Percentiles rank a stretch among this genome's conserved stretches.
Conservation (phyloP, 1,284 basidiomycete species). For the Ustilago trichophora region DNA sequence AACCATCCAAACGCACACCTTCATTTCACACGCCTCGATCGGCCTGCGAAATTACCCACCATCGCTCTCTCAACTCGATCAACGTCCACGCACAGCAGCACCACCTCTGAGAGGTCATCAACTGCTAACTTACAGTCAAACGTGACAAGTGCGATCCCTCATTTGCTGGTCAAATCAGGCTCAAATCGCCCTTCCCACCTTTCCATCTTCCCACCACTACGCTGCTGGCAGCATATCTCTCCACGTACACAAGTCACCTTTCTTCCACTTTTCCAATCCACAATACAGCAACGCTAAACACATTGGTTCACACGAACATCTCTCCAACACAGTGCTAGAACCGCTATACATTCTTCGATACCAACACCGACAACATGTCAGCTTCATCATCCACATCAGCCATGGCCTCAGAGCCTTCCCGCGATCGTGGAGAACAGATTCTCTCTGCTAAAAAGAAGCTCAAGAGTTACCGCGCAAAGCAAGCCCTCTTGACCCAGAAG, state of each 20-base stretch:
- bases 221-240: conserved; percentile 21
- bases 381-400: conserved; percentile 1
- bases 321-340: too few relatives aligned
- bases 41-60: too few relatives aligned
- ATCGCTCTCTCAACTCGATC: too few relatives aligned
- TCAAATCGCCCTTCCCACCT: neutral
- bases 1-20: too few relatives aligned
- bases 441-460: conserved; percentile 61
- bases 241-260: too few relatives aligned
- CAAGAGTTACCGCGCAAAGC: conserved; percentile 60
- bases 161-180: conserved; percentile 40
- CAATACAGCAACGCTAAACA: too few relatives aligned
- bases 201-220: neutral
- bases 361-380: conserved; percentile 3
- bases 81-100: too few relatives aligned
- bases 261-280: too few relatives aligned
- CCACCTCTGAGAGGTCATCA: conserved; percentile 22
- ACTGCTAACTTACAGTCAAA: neutral
- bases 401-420: conserved; percentile 9
- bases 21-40: conserved; percentile 4
- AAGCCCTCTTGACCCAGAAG: conserved; percentile 53
- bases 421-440: conserved; percentile 49
- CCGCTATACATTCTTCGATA: too few relatives aligned
- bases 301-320: too few relatives aligned
- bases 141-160: neutral